A percentile compares a stretch with the other conserved stretches of the same genome.
phyloP scores from a whole-genome alignment of 73 alveolate genomes.

The Paraurostyla sp. region DNA sequence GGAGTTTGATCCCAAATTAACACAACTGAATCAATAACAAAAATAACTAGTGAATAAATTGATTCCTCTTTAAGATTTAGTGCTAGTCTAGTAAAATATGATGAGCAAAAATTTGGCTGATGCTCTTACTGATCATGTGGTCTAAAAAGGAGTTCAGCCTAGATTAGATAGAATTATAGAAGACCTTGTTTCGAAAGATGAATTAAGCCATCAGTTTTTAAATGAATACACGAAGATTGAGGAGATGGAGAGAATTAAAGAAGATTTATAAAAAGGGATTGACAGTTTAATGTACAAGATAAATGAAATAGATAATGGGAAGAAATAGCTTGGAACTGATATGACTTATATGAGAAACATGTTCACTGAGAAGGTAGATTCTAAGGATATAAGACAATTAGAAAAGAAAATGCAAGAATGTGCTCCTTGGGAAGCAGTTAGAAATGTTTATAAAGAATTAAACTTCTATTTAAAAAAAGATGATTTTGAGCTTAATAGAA shows the following conservation, averaged over 20 bases:
- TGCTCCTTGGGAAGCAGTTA: slow-evolving; percentile 57
- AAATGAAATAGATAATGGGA: not conserved
- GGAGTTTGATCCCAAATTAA: not conserved
- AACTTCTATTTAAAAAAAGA: slow-evolving; percentile 25
- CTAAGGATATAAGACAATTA: not conserved
- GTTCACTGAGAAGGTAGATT: not conserved
- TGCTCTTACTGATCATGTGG: not conserved
- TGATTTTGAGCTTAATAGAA: slow-evolving; percentile 27
- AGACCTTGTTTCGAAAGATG: not conserved
- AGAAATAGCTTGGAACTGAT: not conserved
- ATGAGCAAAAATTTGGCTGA: not conserved
- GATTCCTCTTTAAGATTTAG: not conserved
- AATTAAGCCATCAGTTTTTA: not conserved
- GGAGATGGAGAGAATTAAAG: not conserved
- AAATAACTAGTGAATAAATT: not conserved
- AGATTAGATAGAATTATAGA: not conserved
- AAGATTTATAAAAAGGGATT: not conserved
- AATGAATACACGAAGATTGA: not conserved
- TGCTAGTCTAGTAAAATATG: not conserved
- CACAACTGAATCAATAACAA: not conserved
- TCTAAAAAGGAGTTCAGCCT: not conserved
- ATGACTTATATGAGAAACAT: not conserved
- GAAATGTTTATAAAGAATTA: slow-evolving; percentile 45
- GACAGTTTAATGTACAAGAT: not conserved
- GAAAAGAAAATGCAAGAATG: not conserved